phyloP scores from a whole-genome alignment of 1,284 basidiomycete genomes.

The Fistulinella cinereoalba region DNA sequence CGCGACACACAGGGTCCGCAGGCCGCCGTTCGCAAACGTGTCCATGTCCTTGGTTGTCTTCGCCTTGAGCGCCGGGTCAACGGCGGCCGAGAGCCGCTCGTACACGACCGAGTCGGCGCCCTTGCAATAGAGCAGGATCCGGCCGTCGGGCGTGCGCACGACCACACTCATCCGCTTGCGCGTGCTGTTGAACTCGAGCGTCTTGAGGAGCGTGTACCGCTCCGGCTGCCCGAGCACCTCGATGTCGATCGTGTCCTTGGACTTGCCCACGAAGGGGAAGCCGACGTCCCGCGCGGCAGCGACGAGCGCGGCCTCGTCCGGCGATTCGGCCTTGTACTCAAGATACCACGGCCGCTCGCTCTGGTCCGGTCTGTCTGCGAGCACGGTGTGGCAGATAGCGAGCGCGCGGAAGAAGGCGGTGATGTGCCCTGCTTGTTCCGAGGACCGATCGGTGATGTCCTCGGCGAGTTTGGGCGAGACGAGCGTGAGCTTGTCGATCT shows the following conservation, averaged over 20 bases:
- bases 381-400: slow-evolving; percentile 89
- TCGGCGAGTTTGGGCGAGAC: slow-evolving; percentile 83
- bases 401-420: slow-evolving; percentile 89
- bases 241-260: slow-evolving; percentile 78
- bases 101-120: slow-evolving; percentile 98
- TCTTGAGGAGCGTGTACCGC: slow-evolving; percentile 74
- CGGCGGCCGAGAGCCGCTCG: slow-evolving; percentile 72
- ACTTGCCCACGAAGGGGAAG: slow-evolving; percentile 84
- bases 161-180: slow-evolving; percentile 94
- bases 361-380: slow-evolving; percentile 73
- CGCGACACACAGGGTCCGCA: slow-evolving; percentile 90
- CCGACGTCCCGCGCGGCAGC: slow-evolving; percentile 89
- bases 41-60: slow-evolving; percentile 87
- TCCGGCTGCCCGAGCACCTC: slow-evolving; percentile 90
- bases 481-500: slow-evolving; percentile 81
- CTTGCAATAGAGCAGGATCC: slow-evolving; percentile 86
- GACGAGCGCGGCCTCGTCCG: slow-evolving; percentile 94
- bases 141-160: slow-evolving; percentile 79
- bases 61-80: slow-evolving; percentile 73
- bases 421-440: slow-evolving; percentile 65
- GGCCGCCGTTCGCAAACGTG: slow-evolving; percentile 87
- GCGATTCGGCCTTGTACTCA: slow-evolving; percentile 94
- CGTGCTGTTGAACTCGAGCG: slow-evolving; percentile 92
- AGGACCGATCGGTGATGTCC: slow-evolving; percentile 63
- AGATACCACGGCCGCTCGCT: slow-evolving; percentile 63